phyloP scores from a whole-genome alignment of 768 basidiomycete genomes.

The Suillus lakei region DNA sequence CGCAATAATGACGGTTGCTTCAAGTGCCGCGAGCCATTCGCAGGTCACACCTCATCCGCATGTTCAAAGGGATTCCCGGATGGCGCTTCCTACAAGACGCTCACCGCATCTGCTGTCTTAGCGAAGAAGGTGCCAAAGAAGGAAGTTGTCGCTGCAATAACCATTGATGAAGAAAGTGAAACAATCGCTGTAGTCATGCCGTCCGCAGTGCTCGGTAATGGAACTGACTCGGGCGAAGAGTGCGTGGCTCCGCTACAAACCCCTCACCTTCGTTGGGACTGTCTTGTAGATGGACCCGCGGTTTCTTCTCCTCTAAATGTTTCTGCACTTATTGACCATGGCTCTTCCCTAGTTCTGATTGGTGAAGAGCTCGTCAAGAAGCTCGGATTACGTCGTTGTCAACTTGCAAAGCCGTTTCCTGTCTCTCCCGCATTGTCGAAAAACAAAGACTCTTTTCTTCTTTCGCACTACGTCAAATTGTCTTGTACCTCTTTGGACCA shows the following conservation, averaged over 20 bases:
- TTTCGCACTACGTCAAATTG: not conserved
- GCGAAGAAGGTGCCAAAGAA: no score
- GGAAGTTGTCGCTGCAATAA: no score
- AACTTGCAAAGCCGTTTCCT: not conserved
- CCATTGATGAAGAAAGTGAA: rapidly evolving
- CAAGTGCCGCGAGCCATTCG: no score
- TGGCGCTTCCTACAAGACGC: no score
- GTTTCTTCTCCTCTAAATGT: not conserved
- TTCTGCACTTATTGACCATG: not conserved
- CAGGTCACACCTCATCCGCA: no score
- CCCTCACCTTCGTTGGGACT: not conserved
- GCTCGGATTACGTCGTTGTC: not conserved
- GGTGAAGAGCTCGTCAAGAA: not conserved
- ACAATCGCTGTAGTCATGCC: not conserved
- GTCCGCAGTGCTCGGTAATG: not conserved
- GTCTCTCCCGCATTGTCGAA: not conserved
- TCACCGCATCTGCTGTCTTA: no score
- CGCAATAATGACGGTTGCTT: no score
- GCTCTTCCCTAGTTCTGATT: not conserved
- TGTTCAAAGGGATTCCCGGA: no score
- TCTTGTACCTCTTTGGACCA: not conserved
- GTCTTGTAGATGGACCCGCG: not conserved
- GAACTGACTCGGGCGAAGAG: not conserved
- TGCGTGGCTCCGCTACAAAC: not conserved
- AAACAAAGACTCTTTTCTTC: rapidly evolving